Conservation (phyloP, 2,329 filamentous ascomycete genomes). For the Botrytis pseudocinerea region DNA sequence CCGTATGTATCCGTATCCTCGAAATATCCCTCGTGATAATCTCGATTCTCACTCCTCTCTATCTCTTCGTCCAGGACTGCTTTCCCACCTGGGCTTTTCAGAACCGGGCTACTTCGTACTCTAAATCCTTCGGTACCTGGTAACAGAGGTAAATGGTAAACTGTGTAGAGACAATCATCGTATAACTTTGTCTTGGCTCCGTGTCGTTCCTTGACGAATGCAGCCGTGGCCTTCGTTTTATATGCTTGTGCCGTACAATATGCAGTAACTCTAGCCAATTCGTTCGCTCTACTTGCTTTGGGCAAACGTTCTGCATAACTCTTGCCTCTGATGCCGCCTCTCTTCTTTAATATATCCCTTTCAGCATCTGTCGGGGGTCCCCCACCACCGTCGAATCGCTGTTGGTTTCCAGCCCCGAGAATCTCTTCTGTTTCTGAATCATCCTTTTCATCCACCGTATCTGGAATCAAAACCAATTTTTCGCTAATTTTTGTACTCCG, state of each 20-base stretch:
- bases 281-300: constrained; percentile 83
- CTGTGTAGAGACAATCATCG: constrained; percentile 94
- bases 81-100: constrained; percentile 92
- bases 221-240: constrained; percentile 83
- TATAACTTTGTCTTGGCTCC: constrained; percentile 93
- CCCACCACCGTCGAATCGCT: constrained; percentile 58
- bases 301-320: constrained; percentile 92
- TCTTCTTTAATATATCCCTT: constrained; percentile 61
- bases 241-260: constrained; percentile 96
- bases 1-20: constrained; percentile 66
- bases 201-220: constrained; percentile 85
- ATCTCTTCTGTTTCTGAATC: constrained; percentile 60
- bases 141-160: constrained; percentile 88
- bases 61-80: constrained; percentile 94
- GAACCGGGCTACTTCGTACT: constrained; percentile 82
- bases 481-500: constrained; percentile 93
- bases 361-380: constrained; percentile 68
- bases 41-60: constrained; percentile 83
- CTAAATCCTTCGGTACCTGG: constrained; percentile 85
- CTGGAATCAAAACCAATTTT: constrained; percentile 92
- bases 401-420: constrained; percentile 48
- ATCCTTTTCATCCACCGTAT: constrained; percentile 65
- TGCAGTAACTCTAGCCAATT: constrained; percentile 85
- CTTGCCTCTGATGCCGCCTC: constrained; percentile 69
- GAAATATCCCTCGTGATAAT: constrained; percentile 90